phyloP scores from a whole-genome alignment of 2,329 filamentous ascomycete species.

The Daldinia sp. region DNA sequence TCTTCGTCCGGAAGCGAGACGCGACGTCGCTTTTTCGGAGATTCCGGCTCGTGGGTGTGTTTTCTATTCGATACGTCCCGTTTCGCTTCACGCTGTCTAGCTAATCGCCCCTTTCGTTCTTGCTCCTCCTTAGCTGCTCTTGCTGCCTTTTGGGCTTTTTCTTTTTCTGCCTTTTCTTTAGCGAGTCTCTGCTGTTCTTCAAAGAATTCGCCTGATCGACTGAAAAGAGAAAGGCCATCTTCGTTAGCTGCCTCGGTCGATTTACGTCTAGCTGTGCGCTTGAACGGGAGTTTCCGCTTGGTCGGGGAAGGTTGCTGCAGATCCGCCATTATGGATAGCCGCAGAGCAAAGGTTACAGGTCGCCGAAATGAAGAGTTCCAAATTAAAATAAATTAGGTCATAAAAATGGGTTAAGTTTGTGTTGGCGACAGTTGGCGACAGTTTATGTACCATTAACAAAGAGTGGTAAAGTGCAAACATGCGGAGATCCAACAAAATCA shows the following conservation, averaged over 20 bases:
- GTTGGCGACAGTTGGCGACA: neutral
- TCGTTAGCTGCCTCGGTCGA: constrained; percentile 49
- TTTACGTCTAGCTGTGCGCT: constrained; percentile 59
- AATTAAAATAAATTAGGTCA: neutral
- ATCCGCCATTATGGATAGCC: constrained; percentile 51
- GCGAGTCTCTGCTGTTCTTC: constrained; percentile 55
- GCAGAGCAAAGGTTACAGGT: neutral
- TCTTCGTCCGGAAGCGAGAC: constrained; percentile 32
- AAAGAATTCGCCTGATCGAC: constrained; percentile 63
- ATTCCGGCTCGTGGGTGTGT: constrained; percentile 25
- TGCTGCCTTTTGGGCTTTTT: constrained; percentile 41
- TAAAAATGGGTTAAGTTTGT: neutral
- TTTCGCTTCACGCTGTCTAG: constrained; percentile 38
- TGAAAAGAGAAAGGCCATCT: constrained; percentile 62
- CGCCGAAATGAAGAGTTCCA: neutral
- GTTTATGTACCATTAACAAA: neutral
- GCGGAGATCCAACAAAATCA: neutral
- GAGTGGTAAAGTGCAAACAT: neutral
- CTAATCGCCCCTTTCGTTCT: constrained; percentile 42
- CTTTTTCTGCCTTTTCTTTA: constrained; percentile 42
- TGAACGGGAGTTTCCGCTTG: constrained; percentile 62
- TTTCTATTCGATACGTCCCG: constrained; percentile 25
- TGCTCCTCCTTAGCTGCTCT: constrained; percentile 44
- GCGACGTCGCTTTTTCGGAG: constrained; percentile 45
- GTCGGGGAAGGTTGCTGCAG: constrained; percentile 42